Conservation (phyloP, 1,139 yeast species). For the Suhomyces atakaporum region DNA sequence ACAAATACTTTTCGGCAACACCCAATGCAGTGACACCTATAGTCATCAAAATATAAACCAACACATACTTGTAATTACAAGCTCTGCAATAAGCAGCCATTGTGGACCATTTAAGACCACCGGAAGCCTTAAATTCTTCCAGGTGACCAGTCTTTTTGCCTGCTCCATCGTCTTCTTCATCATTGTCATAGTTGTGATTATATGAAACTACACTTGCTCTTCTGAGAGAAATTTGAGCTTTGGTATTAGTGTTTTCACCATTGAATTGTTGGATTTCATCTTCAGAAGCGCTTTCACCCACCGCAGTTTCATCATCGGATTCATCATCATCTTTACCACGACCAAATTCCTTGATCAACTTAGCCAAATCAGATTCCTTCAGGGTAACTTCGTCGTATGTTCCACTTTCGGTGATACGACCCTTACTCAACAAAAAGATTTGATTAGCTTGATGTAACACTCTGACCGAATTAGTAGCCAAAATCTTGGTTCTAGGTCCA, state of each 20-base stretch:
- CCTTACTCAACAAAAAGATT: conserved; percentile 33
- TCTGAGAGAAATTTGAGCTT: conserved; percentile 12
- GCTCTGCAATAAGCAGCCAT: conserved; percentile 30
- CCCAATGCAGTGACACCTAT: conserved; percentile 19
- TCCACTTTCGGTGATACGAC: conserved; percentile 32
- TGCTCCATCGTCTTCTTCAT: conserved; percentile 22
- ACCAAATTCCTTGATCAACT: conserved; percentile 77
- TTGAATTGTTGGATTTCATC: conserved; percentile 16
- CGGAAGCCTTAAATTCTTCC: conserved; percentile 28
- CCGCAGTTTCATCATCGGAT: conserved; percentile 2
- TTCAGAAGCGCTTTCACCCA: not conserved
- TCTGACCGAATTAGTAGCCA: conserved; percentile 32
- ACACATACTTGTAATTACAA: conserved; percentile 26
- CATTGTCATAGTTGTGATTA: conserved; percentile 24
- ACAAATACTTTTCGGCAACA: conserved; percentile 26
- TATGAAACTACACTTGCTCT: conserved; percentile 26
- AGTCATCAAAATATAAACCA: conserved; percentile 23
- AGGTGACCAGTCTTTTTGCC: conserved; percentile 21
- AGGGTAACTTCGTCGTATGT: conserved; percentile 22
- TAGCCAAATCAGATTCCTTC: conserved; percentile 18
- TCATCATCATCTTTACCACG: conserved; percentile 36
- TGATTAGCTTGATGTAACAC: conserved; percentile 33
- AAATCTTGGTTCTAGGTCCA: conserved; percentile 28
- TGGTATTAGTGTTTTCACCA: conserved; percentile 12
- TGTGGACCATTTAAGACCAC: conserved; percentile 26